A percentile compares a stretch with the other conserved stretches of the same genome.
Conservation (phyloP, 257 asterid species). For the Solanum commersonii region DNA sequence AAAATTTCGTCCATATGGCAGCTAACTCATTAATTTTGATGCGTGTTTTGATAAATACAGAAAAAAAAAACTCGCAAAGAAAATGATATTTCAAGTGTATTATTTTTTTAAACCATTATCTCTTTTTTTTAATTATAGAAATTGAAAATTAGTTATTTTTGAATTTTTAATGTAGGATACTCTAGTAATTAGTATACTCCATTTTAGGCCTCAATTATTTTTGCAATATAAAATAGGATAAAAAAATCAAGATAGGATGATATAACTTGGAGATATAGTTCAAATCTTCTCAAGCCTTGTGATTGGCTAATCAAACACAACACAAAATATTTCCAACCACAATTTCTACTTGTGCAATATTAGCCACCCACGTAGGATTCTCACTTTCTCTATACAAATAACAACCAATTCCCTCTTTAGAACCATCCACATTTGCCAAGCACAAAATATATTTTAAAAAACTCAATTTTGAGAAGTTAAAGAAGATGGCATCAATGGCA, state of each 20-base stretch:
- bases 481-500: slow-evolving; percentile 52
- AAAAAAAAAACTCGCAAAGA: background rate
- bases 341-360: slow-evolving; percentile 23
- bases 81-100: background rate
- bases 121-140: background rate
- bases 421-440: background rate
- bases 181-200: background rate
- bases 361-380: slow-evolving; percentile 30
- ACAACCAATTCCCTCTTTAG: background rate
- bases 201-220: background rate
- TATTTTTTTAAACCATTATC: background rate
- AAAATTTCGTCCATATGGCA: background rate
- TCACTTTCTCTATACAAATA: background rate
- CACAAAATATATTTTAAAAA: background rate
- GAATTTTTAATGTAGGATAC: background rate
- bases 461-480: background rate
- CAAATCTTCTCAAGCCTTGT: slow-evolving; percentile 23
- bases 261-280: slow-evolving; percentile 28
- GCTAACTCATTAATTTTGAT: background rate
- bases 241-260: slow-evolving; percentile 31
- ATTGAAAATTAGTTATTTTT: background rate
- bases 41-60: background rate
- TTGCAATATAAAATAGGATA: too few relatives aligned
- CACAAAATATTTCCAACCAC: slow-evolving; percentile 30
- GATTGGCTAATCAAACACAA: slow-evolving; percentile 28